Percentiles rank a stretch among this genome's conserved stretches.
phyloP scores from a whole-genome alignment of 2,329 filamentous ascomycete genomes.

The Phyllosticta citriasiana region DNA sequence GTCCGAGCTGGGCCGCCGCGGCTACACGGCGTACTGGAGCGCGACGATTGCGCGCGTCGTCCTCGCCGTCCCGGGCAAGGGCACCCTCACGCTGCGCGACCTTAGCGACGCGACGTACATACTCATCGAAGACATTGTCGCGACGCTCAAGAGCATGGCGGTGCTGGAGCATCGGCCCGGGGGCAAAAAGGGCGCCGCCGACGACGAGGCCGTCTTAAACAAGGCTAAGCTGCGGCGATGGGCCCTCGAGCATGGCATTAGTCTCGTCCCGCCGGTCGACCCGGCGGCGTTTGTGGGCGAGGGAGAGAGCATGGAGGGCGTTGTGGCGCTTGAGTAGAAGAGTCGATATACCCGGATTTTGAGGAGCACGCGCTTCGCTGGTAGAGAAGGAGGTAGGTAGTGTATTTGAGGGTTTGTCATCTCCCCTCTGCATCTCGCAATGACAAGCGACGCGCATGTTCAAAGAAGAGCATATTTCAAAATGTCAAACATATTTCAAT shows the following conservation, averaged over 20 bases:
- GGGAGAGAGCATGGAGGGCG: background rate
- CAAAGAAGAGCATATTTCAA: no score
- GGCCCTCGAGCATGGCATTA: constrained; percentile 6
- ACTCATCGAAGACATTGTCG: constrained; percentile 70
- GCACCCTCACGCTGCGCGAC: constrained; percentile 54
- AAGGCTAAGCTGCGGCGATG: constrained; percentile 9
- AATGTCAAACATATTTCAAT: no score
- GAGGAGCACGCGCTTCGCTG: background rate
- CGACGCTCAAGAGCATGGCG: constrained; percentile 70
- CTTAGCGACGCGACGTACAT: constrained; percentile 77
- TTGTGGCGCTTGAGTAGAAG: background rate
- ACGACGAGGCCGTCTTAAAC: constrained; percentile 2
- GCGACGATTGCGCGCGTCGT: constrained; percentile 67
- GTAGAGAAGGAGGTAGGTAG: background rate
- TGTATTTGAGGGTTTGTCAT: no score
- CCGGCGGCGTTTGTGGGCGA: background rate
- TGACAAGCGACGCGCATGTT: no score
- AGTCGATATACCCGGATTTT: background rate
- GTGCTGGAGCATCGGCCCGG: constrained; percentile 3
- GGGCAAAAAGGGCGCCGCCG: background rate
- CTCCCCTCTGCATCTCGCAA: no score
- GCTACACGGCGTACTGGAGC: constrained; percentile 80
- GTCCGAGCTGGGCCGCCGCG: constrained; percentile 70
- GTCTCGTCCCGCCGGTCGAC: constrained; percentile 5
- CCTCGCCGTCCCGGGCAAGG: constrained; percentile 35